Percentiles rank a stretch among this genome's conserved stretches.
These are phyloP conservation scores for Elaeis guineensis DNA, from an alignment of 176 grass and related monocot species.

Conservation along the genomic window DNA sequence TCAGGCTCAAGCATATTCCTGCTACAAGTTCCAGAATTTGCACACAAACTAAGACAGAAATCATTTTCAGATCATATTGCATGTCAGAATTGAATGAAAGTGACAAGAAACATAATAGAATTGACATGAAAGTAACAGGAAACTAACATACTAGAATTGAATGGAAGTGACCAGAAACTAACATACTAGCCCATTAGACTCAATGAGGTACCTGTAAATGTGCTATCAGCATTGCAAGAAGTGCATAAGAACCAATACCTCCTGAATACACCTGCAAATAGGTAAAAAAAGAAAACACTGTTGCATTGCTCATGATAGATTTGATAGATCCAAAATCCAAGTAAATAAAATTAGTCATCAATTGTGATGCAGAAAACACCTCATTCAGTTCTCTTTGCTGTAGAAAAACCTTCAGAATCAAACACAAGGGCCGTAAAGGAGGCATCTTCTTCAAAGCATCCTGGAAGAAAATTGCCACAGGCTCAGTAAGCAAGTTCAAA, in stretches of 20 bases:
- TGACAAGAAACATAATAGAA: no score
- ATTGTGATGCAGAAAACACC: conserved; percentile 31
- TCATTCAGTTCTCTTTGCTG: conserved; percentile 99
- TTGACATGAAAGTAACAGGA: no score
- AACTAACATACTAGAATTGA: no score
- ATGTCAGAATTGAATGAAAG: no score
- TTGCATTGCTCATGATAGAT: no score
- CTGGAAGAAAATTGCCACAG: conserved; percentile 21
- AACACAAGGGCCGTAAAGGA: conserved; percentile 77
- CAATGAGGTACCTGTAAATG: conserved; percentile 57
- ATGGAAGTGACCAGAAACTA: no score
- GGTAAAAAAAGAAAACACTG: not conserved
- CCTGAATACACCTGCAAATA: conserved; percentile 74
- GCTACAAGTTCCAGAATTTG: no score
- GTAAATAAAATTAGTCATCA: not conserved
- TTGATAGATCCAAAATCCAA: no score
- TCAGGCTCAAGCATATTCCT: no score
- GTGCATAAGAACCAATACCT: conserved; percentile 96
- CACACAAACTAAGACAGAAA: no score
- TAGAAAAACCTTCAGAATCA: conserved; percentile 97
- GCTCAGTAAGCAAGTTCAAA: not conserved
- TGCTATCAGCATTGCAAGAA: conserved; percentile 91
- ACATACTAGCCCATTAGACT: not conserved
- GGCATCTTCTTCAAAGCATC: conserved; percentile 78
- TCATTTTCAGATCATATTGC: no score